Percentiles rank a stretch among this genome's conserved stretches.
Conservation (phyloP, 179 eudicot genomes). For the Silene noctiflora region DNA sequence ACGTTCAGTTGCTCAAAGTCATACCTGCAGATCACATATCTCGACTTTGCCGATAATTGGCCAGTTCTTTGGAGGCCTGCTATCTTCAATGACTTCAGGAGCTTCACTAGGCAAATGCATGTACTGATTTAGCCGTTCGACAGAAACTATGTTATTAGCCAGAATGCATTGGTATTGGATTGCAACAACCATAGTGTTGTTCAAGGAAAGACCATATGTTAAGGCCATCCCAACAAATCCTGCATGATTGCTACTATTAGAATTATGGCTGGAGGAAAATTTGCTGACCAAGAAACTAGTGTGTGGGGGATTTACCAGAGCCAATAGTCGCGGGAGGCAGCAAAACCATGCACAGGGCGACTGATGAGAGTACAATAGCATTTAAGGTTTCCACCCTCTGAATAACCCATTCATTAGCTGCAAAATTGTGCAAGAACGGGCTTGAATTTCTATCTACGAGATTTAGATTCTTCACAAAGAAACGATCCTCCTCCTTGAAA, state of each 20-base stretch:
- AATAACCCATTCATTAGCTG: constrained; percentile 82
- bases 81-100: constrained; percentile 55
- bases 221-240: constrained; percentile 67
- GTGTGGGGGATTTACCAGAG: constrained; percentile 40
- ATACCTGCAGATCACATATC: constrained; percentile 65
- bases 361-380: constrained; percentile 56
- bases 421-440: constrained; percentile 69
- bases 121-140: constrained; percentile 63
- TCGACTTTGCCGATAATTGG: constrained; percentile 70
- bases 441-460: constrained; percentile 68
- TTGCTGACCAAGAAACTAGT: not conserved
- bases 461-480: constrained; percentile 58
- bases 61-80: constrained; percentile 61
- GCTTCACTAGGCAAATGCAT: constrained; percentile 75
- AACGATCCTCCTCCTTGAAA: constrained; percentile 69
- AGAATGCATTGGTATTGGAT: constrained; percentile 64
- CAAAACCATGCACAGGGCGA: constrained; percentile 72
- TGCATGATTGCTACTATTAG: not conserved
- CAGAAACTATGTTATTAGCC: constrained; percentile 66
- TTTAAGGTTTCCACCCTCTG: constrained; percentile 65
- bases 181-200: constrained; percentile 50
- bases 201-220: constrained; percentile 74
- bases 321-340: constrained; percentile 77
- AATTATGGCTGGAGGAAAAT: not conserved
- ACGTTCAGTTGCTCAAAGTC: not conserved